Percentiles rank a stretch among this genome's conserved stretches.
These are phyloP conservation scores for Pholiota conissans DNA, from an alignment of 768 basidiomycete genomes.

Conservation along the genomic window DNA sequence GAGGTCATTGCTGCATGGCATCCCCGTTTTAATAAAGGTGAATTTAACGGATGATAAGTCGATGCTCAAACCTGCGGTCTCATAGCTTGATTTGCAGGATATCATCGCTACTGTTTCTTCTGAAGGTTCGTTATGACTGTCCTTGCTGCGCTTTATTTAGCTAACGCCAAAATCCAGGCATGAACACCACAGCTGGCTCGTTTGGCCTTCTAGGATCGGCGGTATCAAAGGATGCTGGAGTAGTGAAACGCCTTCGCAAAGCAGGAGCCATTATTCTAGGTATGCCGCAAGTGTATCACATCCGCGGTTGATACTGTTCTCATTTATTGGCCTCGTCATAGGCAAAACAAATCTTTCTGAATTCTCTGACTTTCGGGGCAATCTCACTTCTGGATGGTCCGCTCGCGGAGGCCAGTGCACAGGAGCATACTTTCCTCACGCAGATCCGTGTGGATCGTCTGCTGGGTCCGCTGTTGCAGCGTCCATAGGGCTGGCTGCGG, in stretches of 20 bases:
- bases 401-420: conserved; percentile 53
- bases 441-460: conserved; percentile 58
- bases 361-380: conserved; percentile 48
- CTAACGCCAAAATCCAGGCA: conserved; percentile 24
- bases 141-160: not conserved
- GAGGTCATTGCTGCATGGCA: conserved; percentile 53
- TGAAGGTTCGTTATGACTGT: conserved; percentile 30
- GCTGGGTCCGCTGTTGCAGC: conserved; percentile 58
- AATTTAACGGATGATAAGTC: not conserved
- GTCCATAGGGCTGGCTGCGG: conserved; percentile 49
- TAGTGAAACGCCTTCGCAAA: conserved; percentile 42
- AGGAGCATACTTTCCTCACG: conserved; percentile 49
- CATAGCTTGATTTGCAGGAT: conserved; percentile 29
- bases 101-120: conserved; percentile 46
- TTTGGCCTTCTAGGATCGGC: conserved; percentile 40
- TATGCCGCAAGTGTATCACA: too few relatives aligned
- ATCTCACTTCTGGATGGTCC: conserved; percentile 53
- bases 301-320: too few relatives aligned
- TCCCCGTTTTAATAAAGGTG: conserved; percentile 51
- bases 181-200: conserved; percentile 50
- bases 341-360: conserved; percentile 60
- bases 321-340: conserved; percentile 16
- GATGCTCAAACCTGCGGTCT: too few relatives aligned
- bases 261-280: conserved; percentile 48
- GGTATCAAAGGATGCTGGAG: conserved; percentile 45